Conservation (phyloP, 2,329 filamentous ascomycete genomes). For the Sclerotinia subarctica region DNA sequence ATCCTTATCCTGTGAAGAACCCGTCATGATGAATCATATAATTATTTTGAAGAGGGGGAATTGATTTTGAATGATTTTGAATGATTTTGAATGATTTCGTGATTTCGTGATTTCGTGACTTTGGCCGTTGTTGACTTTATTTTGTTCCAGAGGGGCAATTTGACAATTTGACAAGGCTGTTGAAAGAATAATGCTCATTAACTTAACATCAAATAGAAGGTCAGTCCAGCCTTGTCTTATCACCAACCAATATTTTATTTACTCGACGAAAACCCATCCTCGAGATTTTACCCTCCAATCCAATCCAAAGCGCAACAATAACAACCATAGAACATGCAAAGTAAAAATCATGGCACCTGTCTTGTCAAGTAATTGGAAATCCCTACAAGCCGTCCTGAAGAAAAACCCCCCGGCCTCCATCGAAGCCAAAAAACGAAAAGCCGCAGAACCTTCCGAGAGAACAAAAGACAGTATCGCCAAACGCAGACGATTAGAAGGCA, state of each 20-base stretch:
- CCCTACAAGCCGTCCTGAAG: constrained; percentile 60
- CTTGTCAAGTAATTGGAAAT: constrained; percentile 74
- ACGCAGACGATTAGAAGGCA: constrained; percentile 37
- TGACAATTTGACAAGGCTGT: constrained; percentile 3
- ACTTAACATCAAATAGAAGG: too few relatives aligned
- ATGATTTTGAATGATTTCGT: neutral
- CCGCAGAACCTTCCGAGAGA: constrained; percentile 33
- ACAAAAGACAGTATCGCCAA: constrained; percentile 38
- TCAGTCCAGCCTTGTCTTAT: constrained; percentile 4
- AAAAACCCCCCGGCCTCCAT: constrained; percentile 41
- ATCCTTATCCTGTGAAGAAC: constrained; percentile 43
- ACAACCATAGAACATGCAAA: neutral
- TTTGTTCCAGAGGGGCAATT: neutral
- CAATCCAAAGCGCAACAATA: neutral
- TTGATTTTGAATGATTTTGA: constrained; percentile 24
- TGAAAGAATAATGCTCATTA: too few relatives aligned
- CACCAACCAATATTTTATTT: constrained; percentile 25
- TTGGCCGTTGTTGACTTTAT: neutral
- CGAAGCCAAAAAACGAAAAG: constrained; percentile 36
- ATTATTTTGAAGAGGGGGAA: constrained; percentile 5
- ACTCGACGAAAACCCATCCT: neutral
- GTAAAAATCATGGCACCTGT: constrained; percentile 34
- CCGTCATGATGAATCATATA: constrained; percentile 50
- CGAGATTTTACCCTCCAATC: constrained; percentile 6
- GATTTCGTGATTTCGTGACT: too few relatives aligned